phyloP scores from a whole-genome alignment of 176 grass and related monocot species.

The Saccharum officinarum region DNA sequence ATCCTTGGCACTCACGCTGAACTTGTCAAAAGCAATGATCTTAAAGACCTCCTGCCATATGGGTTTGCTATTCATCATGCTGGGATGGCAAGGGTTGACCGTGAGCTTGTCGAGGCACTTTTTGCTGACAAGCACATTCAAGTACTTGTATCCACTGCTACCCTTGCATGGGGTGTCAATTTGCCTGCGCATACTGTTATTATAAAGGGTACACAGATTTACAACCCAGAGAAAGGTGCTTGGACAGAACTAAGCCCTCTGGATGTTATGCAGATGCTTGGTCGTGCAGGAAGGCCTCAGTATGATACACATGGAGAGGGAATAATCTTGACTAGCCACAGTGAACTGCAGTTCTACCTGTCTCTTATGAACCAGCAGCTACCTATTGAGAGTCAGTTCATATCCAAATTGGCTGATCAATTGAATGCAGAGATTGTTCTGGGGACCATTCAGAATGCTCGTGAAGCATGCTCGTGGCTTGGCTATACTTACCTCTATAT shows the following conservation, averaged over 20 bases:
- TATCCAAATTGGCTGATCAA: slow-evolving; percentile 82
- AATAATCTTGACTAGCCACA: slow-evolving; percentile 89
- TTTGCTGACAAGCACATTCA: slow-evolving; percentile 89
- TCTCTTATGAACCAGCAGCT: slow-evolving; percentile 97
- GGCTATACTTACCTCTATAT: slow-evolving; percentile 94
- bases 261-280: slow-evolving; percentile 99
- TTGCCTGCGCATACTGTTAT: slow-evolving; percentile 93
- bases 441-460: slow-evolving; percentile 89
- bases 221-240: slow-evolving; percentile 93
- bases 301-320: slow-evolving; percentile 95
- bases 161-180: slow-evolving; percentile 97
- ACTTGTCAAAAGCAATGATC: slow-evolving; percentile 89
- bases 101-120: slow-evolving; percentile 82
- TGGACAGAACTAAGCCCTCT: slow-evolving; percentile 95
- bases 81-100: slow-evolving; percentile 79
- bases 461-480: slow-evolving; percentile 89
- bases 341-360: slow-evolving; percentile 91
- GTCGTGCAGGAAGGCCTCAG: slow-evolving; percentile 92
- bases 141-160: slow-evolving; percentile 88
- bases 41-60: slow-evolving; percentile 88
- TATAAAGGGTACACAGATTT: slow-evolving; percentile 96
- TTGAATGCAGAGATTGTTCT: slow-evolving; percentile 93
- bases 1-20: slow-evolving; percentile 84
- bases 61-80: slow-evolving; percentile 99
- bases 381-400: slow-evolving; percentile 95